phyloP scores from a whole-genome alignment of 2,329 filamentous ascomycete genomes.

The Mycocentrospora acerina region DNA sequence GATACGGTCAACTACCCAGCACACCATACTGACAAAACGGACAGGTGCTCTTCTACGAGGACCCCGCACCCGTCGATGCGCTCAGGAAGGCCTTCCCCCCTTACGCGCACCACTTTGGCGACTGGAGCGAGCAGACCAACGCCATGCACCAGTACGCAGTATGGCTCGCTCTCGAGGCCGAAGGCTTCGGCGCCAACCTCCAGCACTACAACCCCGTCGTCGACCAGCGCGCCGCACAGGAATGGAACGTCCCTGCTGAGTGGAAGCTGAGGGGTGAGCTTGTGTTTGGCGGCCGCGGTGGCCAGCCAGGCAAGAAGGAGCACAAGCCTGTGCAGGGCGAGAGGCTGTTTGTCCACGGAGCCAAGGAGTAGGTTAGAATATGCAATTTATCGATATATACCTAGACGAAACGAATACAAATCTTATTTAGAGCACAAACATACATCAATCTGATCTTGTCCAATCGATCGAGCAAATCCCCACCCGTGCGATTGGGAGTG shows the following conservation, averaged over 20 bases:
- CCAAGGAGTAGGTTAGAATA: conserved; percentile 24
- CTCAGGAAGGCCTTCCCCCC: conserved; percentile 69
- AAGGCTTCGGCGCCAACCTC: conserved; percentile 83
- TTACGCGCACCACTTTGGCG: conserved; percentile 78
- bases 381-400: not conserved
- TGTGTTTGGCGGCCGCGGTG: conserved; percentile 70
- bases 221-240: conserved; percentile 67
- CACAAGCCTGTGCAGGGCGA: conserved; percentile 64
- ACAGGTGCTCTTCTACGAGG: conserved; percentile 82
- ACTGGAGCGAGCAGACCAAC: conserved; percentile 73
- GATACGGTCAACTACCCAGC: no score
- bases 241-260: conserved; percentile 69
- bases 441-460: no score
- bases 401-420: no score
- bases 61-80: conserved; percentile 65
- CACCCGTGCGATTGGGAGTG: no score
- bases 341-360: conserved; percentile 53
- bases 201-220: conserved; percentile 93
- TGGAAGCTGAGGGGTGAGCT: conserved; percentile 84
- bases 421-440: no score
- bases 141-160: conserved; percentile 81
- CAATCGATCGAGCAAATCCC: no score
- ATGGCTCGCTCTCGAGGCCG: conserved; percentile 80
- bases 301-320: conserved; percentile 62
- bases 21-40: conserved; percentile 8